Base-by-base conservation (phyloP, 331 rosid species). In the Rosa hybrid region DNA sequence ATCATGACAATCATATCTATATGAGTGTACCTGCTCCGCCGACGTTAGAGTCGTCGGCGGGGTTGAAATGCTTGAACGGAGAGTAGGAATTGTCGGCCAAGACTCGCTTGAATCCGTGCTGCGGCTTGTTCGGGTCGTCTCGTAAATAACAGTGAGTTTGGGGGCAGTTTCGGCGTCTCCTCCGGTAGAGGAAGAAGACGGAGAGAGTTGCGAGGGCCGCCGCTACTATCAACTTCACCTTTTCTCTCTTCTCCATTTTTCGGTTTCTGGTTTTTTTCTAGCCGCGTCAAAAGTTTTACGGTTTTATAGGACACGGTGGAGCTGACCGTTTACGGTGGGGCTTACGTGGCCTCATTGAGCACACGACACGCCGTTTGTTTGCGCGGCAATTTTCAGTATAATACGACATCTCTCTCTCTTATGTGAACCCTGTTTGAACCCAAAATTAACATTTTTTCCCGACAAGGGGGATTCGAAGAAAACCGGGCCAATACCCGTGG, bases 31-130 rank as follows among this genome's bases (percentile, higher is more conserved):
- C 91, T 21, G 39, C 39, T 34, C 39, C 39, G 39, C 91, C 90
- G 34, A 59, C 56, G 16, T 11, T 6, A 41, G 91, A 81, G 49
- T 62, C 78, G 6, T 60, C 50, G 77, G 69, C 65, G 4, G 39
- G 39, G 68, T 83, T 89, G 71, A 88, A 78, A 77, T 96, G 98
- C 85, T 87, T 93, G 90, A 93, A 96, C 18, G 72, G 79, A 44
- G 94, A 45, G 77, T 89, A 90, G 10, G 98, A 90, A 72, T 96
- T 93, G 72, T 93, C 98, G 12, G 96, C 93, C 42, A 88, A 78
- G 14, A 90, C 92, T 64, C 98, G 91, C 82, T 90, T 91, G 78
- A 96, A 93, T 0, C 87, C 76, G 80, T 45, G 78, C 84, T 93
- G 97, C 57, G 94, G 97, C 87, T 89, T 34, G 39, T 34, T 96